Evolutionary conservation across 805 yeast species (phyloP), one percentile per base, ranked within the genome.

Genomic region (Candida alai): DNA sequence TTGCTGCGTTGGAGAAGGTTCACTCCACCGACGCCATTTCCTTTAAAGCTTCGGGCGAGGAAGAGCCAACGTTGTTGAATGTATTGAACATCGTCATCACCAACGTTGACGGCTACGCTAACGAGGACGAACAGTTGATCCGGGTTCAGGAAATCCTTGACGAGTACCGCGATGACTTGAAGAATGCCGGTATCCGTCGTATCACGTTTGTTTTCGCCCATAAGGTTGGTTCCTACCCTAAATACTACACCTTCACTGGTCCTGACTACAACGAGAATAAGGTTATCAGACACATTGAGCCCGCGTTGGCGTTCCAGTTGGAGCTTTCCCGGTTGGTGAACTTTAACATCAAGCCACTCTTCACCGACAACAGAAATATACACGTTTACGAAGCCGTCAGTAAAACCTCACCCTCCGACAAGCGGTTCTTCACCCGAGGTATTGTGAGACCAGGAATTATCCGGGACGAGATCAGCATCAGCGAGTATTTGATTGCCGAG

Each of bases 351-450:
- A 87, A 83, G 59, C 97, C 96, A 34, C 85, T 90, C 36, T 84
- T 85, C 69, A 85, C 96, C 39, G 97, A 89, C 62, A 93, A 93
- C 73, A 81, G 97, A 68, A 89, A 90, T 70, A 85, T 93, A 45
- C 98, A 93, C 56, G 97, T 94, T 34, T 93, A 93, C 54, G 96
- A 89, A 68, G 97, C 96, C 26, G 76, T 84, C 43, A 97, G 96
- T 42, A 88, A 90, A 73, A 89, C 84, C 55, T 83, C 96, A 13
- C 78, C 94, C 19, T 76, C 88, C 47, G 99, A 93, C 65, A 88
- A 84, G 73, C 76, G 99, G 60, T 93, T 80, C 71, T 93, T 94
- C 65, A 89, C 96, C 13, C 80, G 99, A 67, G 97, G 97, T 67
- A 85, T 93, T 44, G 87, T 93, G 39, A 79, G 98, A 60, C 94